Evolutionary conservation across 75 land plant genomes (phyloP), one percentile per base, ranked within the genome.

Genomic region (Ceratopteris richardii): DNA sequence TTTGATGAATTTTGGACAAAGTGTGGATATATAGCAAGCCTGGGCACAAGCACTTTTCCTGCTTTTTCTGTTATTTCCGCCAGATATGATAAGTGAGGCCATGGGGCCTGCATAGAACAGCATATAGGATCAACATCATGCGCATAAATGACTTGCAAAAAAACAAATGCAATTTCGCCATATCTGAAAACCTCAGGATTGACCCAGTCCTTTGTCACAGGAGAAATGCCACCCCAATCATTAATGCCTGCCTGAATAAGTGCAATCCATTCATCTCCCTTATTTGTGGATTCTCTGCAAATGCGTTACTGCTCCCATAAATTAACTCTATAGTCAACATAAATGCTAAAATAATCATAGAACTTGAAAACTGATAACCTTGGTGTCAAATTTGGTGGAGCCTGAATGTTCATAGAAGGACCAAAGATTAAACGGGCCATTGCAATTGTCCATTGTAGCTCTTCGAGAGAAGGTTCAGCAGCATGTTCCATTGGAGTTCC

Each of bases 181-280:
- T 46, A 2, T 17, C 48, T 7, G 5, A 48, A 25, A 37, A 67
- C 74, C 74, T 72, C 75, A 19, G 75, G 75, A 61, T 72, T 72
- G 19, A 72, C 75, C 75, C 75, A 72, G 54, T 72, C 75, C 33
- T 61, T 72, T 42, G 72, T 72, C 16, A 72, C 40, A 7, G 75
- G 75, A 39, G 75, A 72, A 33, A 72, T 39, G 23, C 75, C 75
- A 27, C 75, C 75, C 75, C 75, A 72, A 22, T 72, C 72, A 61
- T 72, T 72, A 1, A 67, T 69, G 23, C 75, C 75, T 43, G 72
- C 71, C 22, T 68, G 29, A 25, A 72, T 72, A 23, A 72, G 64
- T 27, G 12, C 51, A 44, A 48, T 54, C 75, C 75, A 72, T 28
- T 69, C 65, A 40, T 27, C 42, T 20, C 65, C 75, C 13, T 54